Percentiles rank a stretch among this genome's conserved stretches.
Conservation (phyloP, 176 grass and related monocot species). For the Ampelocalamus luodianensis region DNA sequence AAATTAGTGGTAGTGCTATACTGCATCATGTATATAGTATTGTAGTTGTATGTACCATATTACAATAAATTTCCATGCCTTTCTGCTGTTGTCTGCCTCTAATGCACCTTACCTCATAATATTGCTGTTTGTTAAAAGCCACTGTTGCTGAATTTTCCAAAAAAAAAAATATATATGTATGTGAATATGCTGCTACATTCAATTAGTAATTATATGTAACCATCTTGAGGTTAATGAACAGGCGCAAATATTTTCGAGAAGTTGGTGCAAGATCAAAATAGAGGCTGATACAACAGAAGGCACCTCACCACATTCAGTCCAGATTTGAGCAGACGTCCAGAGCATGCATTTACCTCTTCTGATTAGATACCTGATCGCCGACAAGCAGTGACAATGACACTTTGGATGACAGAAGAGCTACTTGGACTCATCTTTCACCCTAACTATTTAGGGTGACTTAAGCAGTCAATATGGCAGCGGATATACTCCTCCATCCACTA, state of each 20-base stretch:
- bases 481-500: slow-evolving; percentile 21
- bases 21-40: not conserved
- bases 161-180: no score
- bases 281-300: slow-evolving; percentile 28
- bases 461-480: slow-evolving; percentile 22
- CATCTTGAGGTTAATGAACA: slow-evolving; percentile 46
- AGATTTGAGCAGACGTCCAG: slow-evolving; percentile 34
- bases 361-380: not conserved
- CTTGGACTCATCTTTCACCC: not conserved
- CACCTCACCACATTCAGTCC: not conserved
- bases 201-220: slow-evolving; percentile 26
- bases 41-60: not conserved
- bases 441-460: not conserved
- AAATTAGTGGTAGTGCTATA: not conserved
- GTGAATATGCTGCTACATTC: slow-evolving; percentile 5
- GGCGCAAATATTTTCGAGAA: slow-evolving; percentile 72
- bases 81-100: slow-evolving; percentile 19
- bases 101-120: not conserved
- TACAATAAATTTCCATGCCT: not conserved
- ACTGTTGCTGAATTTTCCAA: not conserved
- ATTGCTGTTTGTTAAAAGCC: not conserved
- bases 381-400: not conserved
- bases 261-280: slow-evolving; percentile 53
- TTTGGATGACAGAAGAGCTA: slow-evolving; percentile 13
- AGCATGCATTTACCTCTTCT: not conserved